Evolutionary conservation across 768 basidiomycete genomes (phyloP).

Genomic region (Leccinellum luteum): DNA sequence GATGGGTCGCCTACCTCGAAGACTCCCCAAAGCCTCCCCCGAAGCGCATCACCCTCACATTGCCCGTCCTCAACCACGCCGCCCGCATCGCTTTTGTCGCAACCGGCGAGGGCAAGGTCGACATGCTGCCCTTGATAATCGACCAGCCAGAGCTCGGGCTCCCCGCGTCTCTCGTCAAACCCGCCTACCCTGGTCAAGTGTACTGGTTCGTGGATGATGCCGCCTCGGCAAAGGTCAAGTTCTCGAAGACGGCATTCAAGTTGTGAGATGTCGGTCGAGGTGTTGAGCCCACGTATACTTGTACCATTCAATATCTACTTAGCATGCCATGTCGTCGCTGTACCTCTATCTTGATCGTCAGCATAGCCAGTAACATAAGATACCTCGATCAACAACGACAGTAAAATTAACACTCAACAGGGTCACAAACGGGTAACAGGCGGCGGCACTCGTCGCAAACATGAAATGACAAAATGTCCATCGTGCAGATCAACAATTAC

Average conservation of each 20-base stretch:
- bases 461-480: constrained; percentile 28
- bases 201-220: constrained; percentile 95
- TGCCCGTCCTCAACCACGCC: constrained; percentile 88
- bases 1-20: constrained; percentile 92
- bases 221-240: constrained; percentile 64
- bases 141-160: constrained; percentile 77
- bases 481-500: constrained; percentile 68
- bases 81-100: constrained; percentile 87
- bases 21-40: constrained; percentile 95
- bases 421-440: constrained; percentile 33
- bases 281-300: constrained; percentile 4
- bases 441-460: constrained; percentile 22
- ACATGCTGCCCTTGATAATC: constrained; percentile 67
- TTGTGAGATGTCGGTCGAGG: constrained; percentile 33
- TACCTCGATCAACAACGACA: constrained; percentile 15
- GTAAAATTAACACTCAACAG: constrained; percentile 36
- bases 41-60: constrained; percentile 88
- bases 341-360: constrained; percentile 9
- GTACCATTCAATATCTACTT: constrained; percentile 20
- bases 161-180: constrained; percentile 81
- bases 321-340: constrained; percentile 14
- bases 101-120: constrained; percentile 77
- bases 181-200: constrained; percentile 74
- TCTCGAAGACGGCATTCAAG: constrained; percentile 56
- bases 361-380: constrained; percentile 26